Base-by-base conservation (phyloP, 331 rosid genomes). In the Rhamnella rubrinervis region DNA sequence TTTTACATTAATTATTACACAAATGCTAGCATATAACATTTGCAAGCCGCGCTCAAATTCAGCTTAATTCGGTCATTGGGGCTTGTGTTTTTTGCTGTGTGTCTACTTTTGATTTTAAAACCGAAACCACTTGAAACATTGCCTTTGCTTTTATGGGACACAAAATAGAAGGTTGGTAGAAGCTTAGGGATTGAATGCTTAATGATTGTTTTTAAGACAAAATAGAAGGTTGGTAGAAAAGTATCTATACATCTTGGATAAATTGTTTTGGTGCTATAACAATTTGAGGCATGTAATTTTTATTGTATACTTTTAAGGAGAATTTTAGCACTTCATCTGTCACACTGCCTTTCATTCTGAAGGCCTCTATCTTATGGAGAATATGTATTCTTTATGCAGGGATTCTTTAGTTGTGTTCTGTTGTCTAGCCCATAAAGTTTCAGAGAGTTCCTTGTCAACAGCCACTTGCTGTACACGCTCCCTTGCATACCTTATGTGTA, bases 361-460 rank as follows among this genome's bases (percentile, higher is more conserved):
- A 53, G 21, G 23, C 26, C 11, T 53, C 21, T 53, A 11, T 3
- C 35, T 53, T 20, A 53, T 21, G 19, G 39, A 65, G 17, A 26
- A 20, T 23, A 65, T 66, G 56, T 49, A 75, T 59, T 69, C 6
- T 26, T 72, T 61, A 15, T 76, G 87, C 95, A 92, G 97, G 78
- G 80, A 77, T 66, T 39, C 73, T 61, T 67, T 73, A 63, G 74
- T 55, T 51, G 41, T 76, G 75, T 55, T 78, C 39, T 15, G 23
- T 65, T 51, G 68, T 73, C 58, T 84, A 39, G 73, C 57, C 66
- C 73, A 86, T 79, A 65, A 77, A 74, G 77, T 78, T 55, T 65
- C 74, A 0, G 62, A 44, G 65, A 44, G 61, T 71, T 79, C 85
- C 15, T 64, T 87, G 68, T 69, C 57, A 25, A 23, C 71, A 4